Conservation (phyloP, 2,329 filamentous ascomycete species). For the Colletotrichum australisinense region DNA sequence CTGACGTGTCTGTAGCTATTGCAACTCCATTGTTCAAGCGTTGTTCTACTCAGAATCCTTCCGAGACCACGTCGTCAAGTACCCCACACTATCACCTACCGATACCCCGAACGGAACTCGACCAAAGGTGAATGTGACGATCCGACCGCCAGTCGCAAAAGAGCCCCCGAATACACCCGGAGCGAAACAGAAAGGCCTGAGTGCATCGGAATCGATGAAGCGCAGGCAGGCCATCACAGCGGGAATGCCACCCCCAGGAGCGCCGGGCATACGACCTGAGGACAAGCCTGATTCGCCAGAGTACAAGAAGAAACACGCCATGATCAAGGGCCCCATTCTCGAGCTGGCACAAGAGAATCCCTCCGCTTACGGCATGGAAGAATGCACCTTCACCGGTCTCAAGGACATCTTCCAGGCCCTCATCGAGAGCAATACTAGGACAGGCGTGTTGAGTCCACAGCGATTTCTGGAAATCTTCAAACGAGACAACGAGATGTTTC, state of each 20-base stretch:
- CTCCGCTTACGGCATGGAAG: constrained; percentile 87
- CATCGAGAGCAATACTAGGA: constrained; percentile 82
- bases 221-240: constrained; percentile 66
- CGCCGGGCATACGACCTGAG: constrained; percentile 75
- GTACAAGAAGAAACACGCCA: constrained; percentile 96
- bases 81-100: constrained; percentile 78
- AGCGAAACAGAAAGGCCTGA: constrained; percentile 65
- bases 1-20: constrained; percentile 74
- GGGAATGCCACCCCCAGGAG: constrained; percentile 65
- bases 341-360: constrained; percentile 87
- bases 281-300: constrained; percentile 96
- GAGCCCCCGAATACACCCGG: constrained; percentile 49
- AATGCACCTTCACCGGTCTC: constrained; percentile 92
- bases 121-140: constrained; percentile 69
- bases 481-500: constrained; percentile 96
- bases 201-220: constrained; percentile 66
- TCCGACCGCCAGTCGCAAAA: constrained; percentile 66
- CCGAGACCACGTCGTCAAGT: constrained; percentile 93
- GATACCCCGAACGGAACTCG: constrained; percentile 73
- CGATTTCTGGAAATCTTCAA: constrained; percentile 95
- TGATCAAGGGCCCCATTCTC: constrained; percentile 87
- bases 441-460: constrained; percentile 90
- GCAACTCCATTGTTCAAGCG: constrained; percentile 97
- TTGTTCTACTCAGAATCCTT: constrained; percentile 96
- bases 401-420: constrained; percentile 97